Conservation (phyloP, 2,329 filamentous ascomycete species). For the Fusarium albidum region DNA sequence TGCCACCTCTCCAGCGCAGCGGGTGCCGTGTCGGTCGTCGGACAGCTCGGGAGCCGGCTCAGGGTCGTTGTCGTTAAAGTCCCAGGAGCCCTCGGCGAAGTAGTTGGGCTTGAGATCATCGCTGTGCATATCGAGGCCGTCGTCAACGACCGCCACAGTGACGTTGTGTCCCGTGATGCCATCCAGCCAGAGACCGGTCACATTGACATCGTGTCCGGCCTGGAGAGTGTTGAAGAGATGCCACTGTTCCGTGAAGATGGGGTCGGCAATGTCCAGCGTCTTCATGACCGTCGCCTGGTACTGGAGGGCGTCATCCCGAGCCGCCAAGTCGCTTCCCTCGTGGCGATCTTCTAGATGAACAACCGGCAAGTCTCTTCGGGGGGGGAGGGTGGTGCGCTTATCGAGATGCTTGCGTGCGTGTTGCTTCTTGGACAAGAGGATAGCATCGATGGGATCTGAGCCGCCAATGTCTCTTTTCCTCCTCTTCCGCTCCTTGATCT, state of each 20-base stretch:
- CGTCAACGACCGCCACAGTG: slow-evolving; percentile 94
- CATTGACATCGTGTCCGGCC: slow-evolving; percentile 90
- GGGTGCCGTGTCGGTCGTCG: slow-evolving; percentile 90
- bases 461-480: slow-evolving; percentile 66
- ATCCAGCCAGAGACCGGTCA: slow-evolving; percentile 91
- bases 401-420: slow-evolving; percentile 58
- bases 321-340: background rate
- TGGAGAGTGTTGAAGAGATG: slow-evolving; percentile 88
- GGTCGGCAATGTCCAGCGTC: slow-evolving; percentile 80
- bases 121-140: slow-evolving; percentile 96
- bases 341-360: slow-evolving; percentile 16
- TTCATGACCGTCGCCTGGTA: slow-evolving; percentile 68
- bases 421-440: slow-evolving; percentile 83
- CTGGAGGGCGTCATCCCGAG: slow-evolving; percentile 56
- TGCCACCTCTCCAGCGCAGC: slow-evolving; percentile 93
- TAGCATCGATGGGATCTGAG: slow-evolving; percentile 71
- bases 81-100: slow-evolving; percentile 89
- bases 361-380: slow-evolving; percentile 39
- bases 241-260: slow-evolving; percentile 95
- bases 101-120: slow-evolving; percentile 93
- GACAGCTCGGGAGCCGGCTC: slow-evolving; percentile 83
- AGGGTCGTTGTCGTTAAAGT: slow-evolving; percentile 87
- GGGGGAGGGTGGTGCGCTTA: slow-evolving; percentile 58
- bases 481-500: slow-evolving; percentile 62
- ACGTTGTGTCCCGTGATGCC: slow-evolving; percentile 89